These are phyloP conservation scores for Pleoardoris graminearum DNA, from an alignment of 2,329 filamentous ascomycete species.

Conservation along the genomic window DNA sequence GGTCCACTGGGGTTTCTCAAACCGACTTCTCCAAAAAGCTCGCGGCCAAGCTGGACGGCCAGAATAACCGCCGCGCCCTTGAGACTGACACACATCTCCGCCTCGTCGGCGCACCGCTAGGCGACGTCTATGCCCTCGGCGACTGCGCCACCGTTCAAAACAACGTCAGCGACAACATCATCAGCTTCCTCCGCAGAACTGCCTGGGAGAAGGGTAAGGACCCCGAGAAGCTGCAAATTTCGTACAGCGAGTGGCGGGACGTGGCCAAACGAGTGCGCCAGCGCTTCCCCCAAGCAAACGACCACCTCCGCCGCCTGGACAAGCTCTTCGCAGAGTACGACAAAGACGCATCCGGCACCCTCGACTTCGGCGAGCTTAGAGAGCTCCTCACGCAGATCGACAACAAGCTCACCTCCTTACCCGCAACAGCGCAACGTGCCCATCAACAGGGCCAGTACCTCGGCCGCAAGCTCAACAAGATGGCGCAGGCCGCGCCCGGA, in stretches of 20 bases:
- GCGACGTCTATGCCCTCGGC: conserved; percentile 94
- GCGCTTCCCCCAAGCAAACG: conserved; percentile 86
- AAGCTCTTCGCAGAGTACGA: conserved; percentile 91
- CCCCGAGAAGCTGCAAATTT: conserved; percentile 82
- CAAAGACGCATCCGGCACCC: conserved; percentile 86
- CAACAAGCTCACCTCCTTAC: conserved; percentile 88
- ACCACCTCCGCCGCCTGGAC: conserved; percentile 86
- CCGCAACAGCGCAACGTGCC: conserved; percentile 92
- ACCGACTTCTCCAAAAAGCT: conserved; percentile 77
- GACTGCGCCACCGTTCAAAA: conserved; percentile 98
- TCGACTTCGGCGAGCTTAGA: conserved; percentile 89
- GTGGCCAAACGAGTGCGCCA: conserved; percentile 83
- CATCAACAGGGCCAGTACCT: conserved; percentile 96
- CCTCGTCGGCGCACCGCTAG: conserved; percentile 82
- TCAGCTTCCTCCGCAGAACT: conserved; percentile 84
- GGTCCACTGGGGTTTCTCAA: conserved; percentile 94
- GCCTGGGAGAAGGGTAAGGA: conserved; percentile 92
- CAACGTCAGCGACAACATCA: conserved; percentile 88
- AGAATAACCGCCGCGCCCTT: conserved; percentile 87
- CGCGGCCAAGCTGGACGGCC: conserved; percentile 73
- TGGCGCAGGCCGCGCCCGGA: conserved; percentile 76
- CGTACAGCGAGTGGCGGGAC: conserved; percentile 83
- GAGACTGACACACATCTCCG: conserved; percentile 95
- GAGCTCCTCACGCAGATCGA: conserved; percentile 92
- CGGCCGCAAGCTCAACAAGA: conserved; percentile 89